Evolutionary conservation across 1,284 basidiomycete genomes (phyloP), one percentile per base, ranked within the genome.

Genomic region (Earliella scabrosa): DNA sequence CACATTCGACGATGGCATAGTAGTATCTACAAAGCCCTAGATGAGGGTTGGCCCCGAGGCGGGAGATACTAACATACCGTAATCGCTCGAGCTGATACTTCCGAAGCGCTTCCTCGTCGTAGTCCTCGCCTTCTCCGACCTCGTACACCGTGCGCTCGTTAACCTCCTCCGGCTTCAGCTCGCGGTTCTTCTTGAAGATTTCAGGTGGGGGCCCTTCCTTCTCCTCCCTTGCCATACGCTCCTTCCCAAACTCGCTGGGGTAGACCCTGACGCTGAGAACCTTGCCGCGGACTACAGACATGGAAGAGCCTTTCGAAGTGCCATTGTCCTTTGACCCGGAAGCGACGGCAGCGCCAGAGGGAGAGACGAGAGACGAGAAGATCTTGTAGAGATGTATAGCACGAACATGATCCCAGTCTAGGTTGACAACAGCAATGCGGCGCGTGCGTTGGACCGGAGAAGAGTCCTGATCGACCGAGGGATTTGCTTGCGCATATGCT

Each of bases 321-420:
- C 27, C 56, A 48, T 40, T 54, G 35, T 54, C 52, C 14, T 69
- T 68, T 3, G 73, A 66, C 2, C 69, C 60, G 2, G 75, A 66
- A 10, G 74, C 64, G 18, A 67, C 54, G 3, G 74, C 66, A 13
- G 80, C 72, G 5, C 79, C 81, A 13, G 80, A 80, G 55, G 83
- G 76, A 4, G 88, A 87, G 18, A 98, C 81, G 50, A 97, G 83
- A 4, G 95, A 98, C 32, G 93, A 87, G 73, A 95, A 95, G 39
- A 99, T 92, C 73, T 93, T 95, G 83, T 86, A 98, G 23, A 99
- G 77, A 72, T 99, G 96, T 32, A 79, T 79, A 1, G 97, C 94
- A 46, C 92, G 90, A 52, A 99, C 86, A 74, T 98, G 86, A 73
- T 99, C 97, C 97, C 97, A 99, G 75, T 99, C 97, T 57, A 99